These are phyloP conservation scores for Capronia americana DNA, from an alignment of 2,329 filamentous ascomycete genomes.

Conservation along the genomic window DNA sequence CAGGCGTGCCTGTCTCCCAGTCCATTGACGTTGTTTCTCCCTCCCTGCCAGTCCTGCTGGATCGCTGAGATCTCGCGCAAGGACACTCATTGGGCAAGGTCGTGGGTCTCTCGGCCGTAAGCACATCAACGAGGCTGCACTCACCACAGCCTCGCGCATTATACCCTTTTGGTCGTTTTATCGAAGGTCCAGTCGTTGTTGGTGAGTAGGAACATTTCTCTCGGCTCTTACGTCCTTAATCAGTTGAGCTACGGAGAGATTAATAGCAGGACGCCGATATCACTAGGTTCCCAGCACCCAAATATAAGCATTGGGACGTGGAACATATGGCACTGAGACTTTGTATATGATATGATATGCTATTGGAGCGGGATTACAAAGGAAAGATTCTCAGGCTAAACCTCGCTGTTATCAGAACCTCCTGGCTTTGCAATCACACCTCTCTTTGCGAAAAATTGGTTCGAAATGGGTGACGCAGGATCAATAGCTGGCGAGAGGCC, in stretches of 20 bases:
- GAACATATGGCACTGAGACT: too few relatives aligned
- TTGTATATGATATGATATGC: conserved; percentile 4
- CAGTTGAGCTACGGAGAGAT: conserved; percentile 17
- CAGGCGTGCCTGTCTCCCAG: background rate
- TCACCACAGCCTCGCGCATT: conserved; percentile 19
- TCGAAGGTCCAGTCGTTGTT: background rate
- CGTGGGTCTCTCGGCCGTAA: conserved; percentile 26
- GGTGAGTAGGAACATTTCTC: background rate
- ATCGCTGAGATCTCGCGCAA: background rate
- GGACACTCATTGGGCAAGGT: conserved; percentile 3
- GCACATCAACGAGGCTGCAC: conserved; percentile 16
- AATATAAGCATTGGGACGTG: conserved; percentile 6
- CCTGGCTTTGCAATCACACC: background rate
- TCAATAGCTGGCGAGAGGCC: background rate
- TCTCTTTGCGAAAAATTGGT: background rate
- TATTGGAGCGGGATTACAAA: background rate
- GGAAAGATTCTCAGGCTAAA: background rate
- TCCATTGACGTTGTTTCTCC: background rate
- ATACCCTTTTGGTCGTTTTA: conserved; percentile 22
- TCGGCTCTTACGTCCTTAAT: conserved; percentile 29
- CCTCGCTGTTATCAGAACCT: background rate
- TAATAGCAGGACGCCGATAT: conserved; percentile 9
- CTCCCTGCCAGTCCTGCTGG: background rate
- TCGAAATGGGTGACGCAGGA: conserved; percentile 10
- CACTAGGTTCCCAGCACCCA: background rate